A percentile compares a stretch with the other conserved stretches of the same genome.
phyloP scores from a whole-genome alignment of 768 basidiomycete species.

The Suillus tomentosus region DNA sequence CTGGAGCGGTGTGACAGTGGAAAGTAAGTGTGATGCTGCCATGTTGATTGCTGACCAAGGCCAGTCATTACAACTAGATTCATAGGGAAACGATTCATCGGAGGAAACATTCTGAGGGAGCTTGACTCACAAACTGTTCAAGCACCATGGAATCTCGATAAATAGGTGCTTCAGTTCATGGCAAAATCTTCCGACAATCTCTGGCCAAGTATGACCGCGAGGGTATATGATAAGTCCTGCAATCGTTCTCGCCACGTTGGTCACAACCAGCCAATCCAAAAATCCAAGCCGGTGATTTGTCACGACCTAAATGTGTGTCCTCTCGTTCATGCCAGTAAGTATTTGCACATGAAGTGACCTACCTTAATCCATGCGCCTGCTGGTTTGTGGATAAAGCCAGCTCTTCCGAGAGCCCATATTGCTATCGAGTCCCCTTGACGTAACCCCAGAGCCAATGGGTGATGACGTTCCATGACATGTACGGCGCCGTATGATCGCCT shows the following conservation, averaged over 20 bases:
- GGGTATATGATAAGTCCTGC: not conserved
- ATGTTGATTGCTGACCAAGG: conserved; percentile 4
- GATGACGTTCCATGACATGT: not conserved
- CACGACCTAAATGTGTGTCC: not conserved
- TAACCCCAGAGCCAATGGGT: conserved; percentile 1
- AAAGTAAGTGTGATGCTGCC: not conserved
- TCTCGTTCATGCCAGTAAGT: not conserved
- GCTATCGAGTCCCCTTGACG: conserved; percentile 3
- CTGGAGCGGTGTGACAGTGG: conserved; percentile 1
- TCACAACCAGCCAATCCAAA: not conserved
- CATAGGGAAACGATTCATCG: not conserved
- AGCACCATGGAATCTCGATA: conserved; percentile 3
- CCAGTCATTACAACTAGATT: conserved; percentile 1
- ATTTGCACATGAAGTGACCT: not conserved
- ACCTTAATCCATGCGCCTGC: conserved; percentile 6
- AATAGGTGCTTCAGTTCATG: not conserved
- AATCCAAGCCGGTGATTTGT: not conserved
- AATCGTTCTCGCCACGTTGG: not conserved
- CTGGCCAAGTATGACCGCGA: not conserved
- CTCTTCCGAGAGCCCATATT: conserved; percentile 5
- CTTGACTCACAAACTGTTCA: conserved; percentile 2
- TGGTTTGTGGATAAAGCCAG: conserved; percentile 4
- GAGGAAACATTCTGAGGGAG: not conserved
- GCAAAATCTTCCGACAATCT: not conserved
- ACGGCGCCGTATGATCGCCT: not conserved